phyloP scores from a whole-genome alignment of 805 yeast genomes.

The Candida sithepensis region DNA sequence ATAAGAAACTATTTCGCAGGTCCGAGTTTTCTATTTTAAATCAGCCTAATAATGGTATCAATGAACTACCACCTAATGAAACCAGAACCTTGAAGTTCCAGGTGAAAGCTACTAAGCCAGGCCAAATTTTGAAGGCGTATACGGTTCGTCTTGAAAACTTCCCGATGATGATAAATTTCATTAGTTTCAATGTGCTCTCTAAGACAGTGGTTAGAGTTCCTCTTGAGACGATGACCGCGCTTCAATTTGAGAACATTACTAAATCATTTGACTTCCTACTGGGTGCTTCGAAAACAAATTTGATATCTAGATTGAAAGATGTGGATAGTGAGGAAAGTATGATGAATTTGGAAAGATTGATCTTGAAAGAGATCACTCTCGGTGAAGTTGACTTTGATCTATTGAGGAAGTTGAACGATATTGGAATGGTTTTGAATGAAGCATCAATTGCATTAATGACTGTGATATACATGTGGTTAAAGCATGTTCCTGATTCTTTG shows the following conservation, averaged over 20 bases:
- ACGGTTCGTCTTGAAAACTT: constrained; percentile 12
- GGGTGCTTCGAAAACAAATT: constrained; percentile 7
- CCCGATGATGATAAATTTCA: constrained; percentile 11
- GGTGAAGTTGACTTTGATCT: constrained; percentile 7
- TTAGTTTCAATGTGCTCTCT: constrained; percentile 19
- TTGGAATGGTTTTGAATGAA: constrained; percentile 20
- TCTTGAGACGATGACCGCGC: constrained; percentile 26
- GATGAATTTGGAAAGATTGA: constrained; percentile 10
- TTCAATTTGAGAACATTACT: constrained; percentile 22
- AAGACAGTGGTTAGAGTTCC: constrained; percentile 36
- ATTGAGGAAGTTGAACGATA: constrained; percentile 13
- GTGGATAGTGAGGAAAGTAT: constrained; percentile 9
- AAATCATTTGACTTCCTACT: constrained; percentile 20
- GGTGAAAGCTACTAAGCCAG: constrained; percentile 10
- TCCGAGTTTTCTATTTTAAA: constrained; percentile 15
- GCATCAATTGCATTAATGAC: constrained; percentile 21
- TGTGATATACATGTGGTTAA: constrained; percentile 27
- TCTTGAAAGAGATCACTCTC: constrained; percentile 18
- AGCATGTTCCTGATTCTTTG: constrained; percentile 16
- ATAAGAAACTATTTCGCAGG: constrained; percentile 21
- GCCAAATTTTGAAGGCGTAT: constrained; percentile 14
- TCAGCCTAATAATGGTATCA: constrained; percentile 3
- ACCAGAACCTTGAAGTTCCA: constrained; percentile 10
- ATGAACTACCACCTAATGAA: neutral
- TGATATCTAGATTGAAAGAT: constrained; percentile 6